Evolutionary conservation across 495 filamentous ascomycete species (phyloP), one percentile per base, ranked within the genome.

Genomic region (Chaetomidium leptoderma): DNA sequence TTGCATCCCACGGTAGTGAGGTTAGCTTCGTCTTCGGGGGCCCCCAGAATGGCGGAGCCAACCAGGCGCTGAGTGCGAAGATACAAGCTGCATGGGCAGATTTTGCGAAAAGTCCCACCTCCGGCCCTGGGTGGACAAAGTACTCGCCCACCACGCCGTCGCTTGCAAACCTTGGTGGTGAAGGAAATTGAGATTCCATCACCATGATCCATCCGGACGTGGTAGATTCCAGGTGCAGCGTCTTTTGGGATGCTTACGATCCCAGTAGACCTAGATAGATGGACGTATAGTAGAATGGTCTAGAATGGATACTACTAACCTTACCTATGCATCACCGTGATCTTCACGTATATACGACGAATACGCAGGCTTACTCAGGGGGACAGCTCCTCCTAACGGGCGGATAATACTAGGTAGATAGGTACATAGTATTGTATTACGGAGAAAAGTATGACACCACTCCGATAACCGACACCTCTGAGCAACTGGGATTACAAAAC

Each of bases 191-290:
- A 6, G 44, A 29, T 30, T 47, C 44, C 10, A 47, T 47, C 44
- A 47, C 44, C 1, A 29, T 47, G 14, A 47, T 47, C 14, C 13
- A 30, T 8, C 26, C 44, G 16, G 14, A 17, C 0, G 44, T 47
- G 16, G 44, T 47, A 6, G 44, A 47, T 32, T 47, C 44, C 0
- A 29, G 24, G 26, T 47, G 44, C 26, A 17, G 26, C 27, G 44
- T 47, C 26, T 47, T 47, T 30, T 47, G 26, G 27, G 44, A 47
- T 19, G 44, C 44, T 16, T 47, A 47, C 17, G 44, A 47, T 17
- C 44, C 44, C 3, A 47, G 27, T 8, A 47, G 44, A 8, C 26
- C 44, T 8, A 47, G 8, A 23, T n/a, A n/a, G n/a, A n/a, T n/a
- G n/a, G n/a, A n/a, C n/a, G n/a, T n/a, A n/a, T n/a, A n/a, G n/a